Percentiles rank a stretch among this genome's conserved stretches.
These are phyloP conservation scores for Cytospora paraplurivora DNA, from an alignment of 2,329 filamentous ascomycete species.

Conservation along the genomic window DNA sequence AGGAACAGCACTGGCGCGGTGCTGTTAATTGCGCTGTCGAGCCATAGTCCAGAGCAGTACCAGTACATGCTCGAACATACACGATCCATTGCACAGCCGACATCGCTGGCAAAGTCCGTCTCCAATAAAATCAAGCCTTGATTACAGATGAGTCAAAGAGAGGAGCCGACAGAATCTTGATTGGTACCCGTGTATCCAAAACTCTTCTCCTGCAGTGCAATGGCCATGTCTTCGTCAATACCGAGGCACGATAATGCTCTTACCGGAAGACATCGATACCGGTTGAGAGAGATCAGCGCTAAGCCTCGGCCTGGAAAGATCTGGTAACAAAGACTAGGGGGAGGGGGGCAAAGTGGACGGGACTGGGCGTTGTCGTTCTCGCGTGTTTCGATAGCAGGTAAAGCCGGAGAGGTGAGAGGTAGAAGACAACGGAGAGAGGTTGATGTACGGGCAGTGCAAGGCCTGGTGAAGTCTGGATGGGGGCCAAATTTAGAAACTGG, in stretches of 20 bases:
- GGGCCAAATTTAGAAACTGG: constrained; percentile 22
- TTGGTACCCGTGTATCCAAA: not conserved
- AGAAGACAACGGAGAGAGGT: constrained; percentile 9
- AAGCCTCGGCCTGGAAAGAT: not conserved
- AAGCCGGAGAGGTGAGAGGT: not conserved
- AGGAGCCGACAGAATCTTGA: not conserved
- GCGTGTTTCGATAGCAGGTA: not conserved
- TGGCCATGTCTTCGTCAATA: not conserved
- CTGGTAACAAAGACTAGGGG: not conserved
- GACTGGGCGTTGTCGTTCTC: not conserved
- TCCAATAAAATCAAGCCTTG: not conserved
- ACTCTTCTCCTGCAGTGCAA: not conserved
- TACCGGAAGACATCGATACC: not conserved
- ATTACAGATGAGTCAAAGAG: constrained; percentile 11
- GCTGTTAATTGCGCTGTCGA: not conserved
- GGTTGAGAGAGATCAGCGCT: not conserved
- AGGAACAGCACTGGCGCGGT: constrained; percentile 24
- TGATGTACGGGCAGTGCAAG: constrained; percentile 2
- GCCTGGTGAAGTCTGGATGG: constrained; percentile 6
- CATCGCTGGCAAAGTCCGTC: constrained; percentile 1
- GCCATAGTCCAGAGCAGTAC: constrained; percentile 8
- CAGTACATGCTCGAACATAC: not conserved
- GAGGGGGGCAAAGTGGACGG: constrained; percentile 1
- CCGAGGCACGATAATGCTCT: constrained; percentile 7
- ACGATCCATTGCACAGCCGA: constrained; percentile 3